Evolutionary conservation across 2,329 filamentous ascomycete genomes (phyloP).

Genomic region (Lachnellula hyalina): DNA sequence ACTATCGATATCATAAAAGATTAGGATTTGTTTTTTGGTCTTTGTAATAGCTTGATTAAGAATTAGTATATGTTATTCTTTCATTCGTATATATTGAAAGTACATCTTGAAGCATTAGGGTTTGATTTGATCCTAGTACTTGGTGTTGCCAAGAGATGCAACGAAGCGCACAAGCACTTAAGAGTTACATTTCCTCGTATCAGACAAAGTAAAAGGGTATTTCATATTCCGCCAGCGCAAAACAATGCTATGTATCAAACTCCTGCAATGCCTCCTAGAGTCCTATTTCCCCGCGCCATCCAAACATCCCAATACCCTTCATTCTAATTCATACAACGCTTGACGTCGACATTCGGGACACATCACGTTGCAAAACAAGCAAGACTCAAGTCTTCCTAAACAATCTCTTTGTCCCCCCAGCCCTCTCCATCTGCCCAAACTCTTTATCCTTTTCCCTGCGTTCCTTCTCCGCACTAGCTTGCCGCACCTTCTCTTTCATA

Average conservation of each 20-base stretch:
- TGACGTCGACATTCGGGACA: background rate
- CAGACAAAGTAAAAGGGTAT: background rate
- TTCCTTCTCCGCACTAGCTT: slow-evolving; percentile 57
- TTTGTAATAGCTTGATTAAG: too few relatives aligned
- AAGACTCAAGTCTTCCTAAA: slow-evolving; percentile 36
- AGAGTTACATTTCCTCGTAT: too few relatives aligned
- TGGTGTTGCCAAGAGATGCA: too few relatives aligned
- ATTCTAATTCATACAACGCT: background rate
- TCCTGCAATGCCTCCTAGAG: background rate
- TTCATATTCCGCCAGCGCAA: background rate
- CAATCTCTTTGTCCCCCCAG: slow-evolving; percentile 67
- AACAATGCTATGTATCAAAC: background rate
- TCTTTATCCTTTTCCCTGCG: slow-evolving; percentile 24
- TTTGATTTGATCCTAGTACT: too few relatives aligned
- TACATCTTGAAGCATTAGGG: too few relatives aligned
- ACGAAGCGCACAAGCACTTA: too few relatives aligned
- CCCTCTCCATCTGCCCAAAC: slow-evolving; percentile 63
- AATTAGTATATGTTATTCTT: too few relatives aligned
- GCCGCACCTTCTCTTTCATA: slow-evolving; percentile 73
- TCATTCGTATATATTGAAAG: too few relatives aligned
- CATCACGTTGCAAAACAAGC: background rate
- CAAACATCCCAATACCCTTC: background rate
- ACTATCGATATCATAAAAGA: too few relatives aligned
- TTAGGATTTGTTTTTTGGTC: too few relatives aligned
- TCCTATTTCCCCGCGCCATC: background rate